These are phyloP conservation scores for Lasiodiplodia theobromae DNA, from an alignment of 2,329 filamentous ascomycete genomes.

Conservation along the genomic window DNA sequence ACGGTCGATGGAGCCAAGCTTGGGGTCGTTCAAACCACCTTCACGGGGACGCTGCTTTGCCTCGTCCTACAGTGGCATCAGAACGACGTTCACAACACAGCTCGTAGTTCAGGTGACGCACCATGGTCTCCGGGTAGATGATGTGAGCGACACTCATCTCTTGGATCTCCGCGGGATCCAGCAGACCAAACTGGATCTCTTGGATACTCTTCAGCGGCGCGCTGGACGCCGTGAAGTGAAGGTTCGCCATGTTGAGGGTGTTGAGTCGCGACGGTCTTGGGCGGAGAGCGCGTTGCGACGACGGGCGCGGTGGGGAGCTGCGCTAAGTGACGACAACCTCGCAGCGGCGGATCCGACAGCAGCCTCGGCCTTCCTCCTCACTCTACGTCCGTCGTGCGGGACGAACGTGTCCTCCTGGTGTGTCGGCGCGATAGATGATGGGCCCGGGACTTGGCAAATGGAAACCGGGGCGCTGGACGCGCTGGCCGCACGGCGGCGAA, in stretches of 20 bases:
- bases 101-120: constrained; percentile 37
- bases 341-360: constrained; percentile 12
- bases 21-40: constrained; percentile 91
- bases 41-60: constrained; percentile 88
- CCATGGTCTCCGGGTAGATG: constrained; percentile 98
- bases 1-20: constrained; percentile 94
- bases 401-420: not conserved
- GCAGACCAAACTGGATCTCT: constrained; percentile 98
- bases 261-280: not conserved
- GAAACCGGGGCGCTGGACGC: constrained; percentile 42
- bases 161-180: constrained; percentile 99
- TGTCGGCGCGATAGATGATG: constrained; percentile 12
- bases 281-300: constrained; percentile 10
- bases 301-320: constrained; percentile 5
- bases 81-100: constrained; percentile 25
- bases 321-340: constrained; percentile 22
- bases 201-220: constrained; percentile 96
- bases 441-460: constrained; percentile 28
- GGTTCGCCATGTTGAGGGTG: constrained; percentile 73
- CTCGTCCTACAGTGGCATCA: constrained; percentile 68
- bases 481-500: constrained; percentile 35
- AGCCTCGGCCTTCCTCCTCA: constrained; percentile 21
- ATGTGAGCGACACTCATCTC: constrained; percentile 97
- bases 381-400: constrained; percentile 12
- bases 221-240: constrained; percentile 88